Conservation (phyloP, 352 stramenopile species). For the Phytophthora brassicae region DNA sequence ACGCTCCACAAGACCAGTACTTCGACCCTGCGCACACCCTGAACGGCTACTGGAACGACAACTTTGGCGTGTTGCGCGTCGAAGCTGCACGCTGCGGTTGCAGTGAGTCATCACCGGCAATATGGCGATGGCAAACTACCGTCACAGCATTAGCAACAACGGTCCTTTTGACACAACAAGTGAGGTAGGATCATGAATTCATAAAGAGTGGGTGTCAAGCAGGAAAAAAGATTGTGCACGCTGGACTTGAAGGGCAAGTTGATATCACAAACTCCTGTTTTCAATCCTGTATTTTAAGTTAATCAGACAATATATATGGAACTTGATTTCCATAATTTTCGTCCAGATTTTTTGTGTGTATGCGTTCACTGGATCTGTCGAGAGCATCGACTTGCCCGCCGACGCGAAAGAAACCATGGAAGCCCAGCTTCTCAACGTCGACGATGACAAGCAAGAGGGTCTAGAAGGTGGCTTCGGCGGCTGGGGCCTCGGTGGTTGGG, state of each 20-base stretch:
- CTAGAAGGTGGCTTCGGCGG: background rate
- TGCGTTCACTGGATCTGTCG: too few species aligned
- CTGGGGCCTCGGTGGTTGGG: constrained; percentile 7
- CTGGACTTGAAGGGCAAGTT: background rate
- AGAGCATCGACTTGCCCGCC: too few species aligned
- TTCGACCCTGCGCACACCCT: constrained; percentile 64
- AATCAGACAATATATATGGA: too few species aligned
- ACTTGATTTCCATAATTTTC: too few species aligned
- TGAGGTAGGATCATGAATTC: too few species aligned
- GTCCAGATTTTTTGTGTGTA: too few species aligned
- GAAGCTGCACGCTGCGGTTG: constrained; percentile 62
- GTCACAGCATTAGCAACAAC: background rate
- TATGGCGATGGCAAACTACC: background rate
- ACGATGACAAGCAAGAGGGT: background rate
- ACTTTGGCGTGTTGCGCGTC: constrained; percentile 53
- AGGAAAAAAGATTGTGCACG: background rate
- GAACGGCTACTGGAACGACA: constrained; percentile 66
- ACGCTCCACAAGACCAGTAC: constrained; percentile 55
- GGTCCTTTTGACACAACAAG: constrained; percentile 10
- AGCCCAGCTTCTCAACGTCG: too few species aligned
- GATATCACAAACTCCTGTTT: background rate
- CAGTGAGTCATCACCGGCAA: constrained; percentile 15
- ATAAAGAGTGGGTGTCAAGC: too few species aligned
- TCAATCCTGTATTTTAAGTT: too few species aligned
- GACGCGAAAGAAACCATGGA: too few species aligned